phyloP scores from a whole-genome alignment of 2,329 filamentous ascomycete species.

The Mycogone perniciosa region DNA sequence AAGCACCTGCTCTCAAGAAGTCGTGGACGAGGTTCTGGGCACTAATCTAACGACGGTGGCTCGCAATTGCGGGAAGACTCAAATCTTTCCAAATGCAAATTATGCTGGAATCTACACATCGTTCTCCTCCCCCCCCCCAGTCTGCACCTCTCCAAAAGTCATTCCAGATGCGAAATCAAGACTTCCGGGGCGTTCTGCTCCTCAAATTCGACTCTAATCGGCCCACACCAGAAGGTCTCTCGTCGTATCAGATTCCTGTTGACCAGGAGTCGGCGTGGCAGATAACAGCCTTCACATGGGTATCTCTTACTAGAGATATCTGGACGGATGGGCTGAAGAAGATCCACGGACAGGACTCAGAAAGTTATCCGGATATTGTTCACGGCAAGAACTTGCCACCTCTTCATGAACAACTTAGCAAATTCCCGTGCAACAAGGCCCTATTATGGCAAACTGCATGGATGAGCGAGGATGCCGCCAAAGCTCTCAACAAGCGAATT shows the following conservation, averaged over 20 bases:
- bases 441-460: not conserved
- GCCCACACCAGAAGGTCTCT: not conserved
- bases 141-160: not conserved
- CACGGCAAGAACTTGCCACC: not conserved
- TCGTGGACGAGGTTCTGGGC: not conserved
- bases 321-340: not conserved
- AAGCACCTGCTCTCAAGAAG: not conserved
- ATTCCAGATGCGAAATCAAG: not conserved
- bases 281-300: not conserved
- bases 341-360: not conserved
- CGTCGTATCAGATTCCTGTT: not conserved
- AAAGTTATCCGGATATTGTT: not conserved
- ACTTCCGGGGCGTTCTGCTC: not conserved
- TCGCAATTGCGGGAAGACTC: not conserved
- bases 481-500: not conserved
- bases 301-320: not conserved
- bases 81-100: not conserved
- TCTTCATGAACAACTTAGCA: not conserved
- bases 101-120: not conserved
- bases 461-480: not conserved
- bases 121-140: not conserved
- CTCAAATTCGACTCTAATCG: not conserved
- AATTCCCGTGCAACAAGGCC: not conserved
- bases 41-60: not conserved
- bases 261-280: not conserved